phyloP scores from a whole-genome alignment of 192 early-diverging fungal species.

The Coemansia sp. region DNA sequence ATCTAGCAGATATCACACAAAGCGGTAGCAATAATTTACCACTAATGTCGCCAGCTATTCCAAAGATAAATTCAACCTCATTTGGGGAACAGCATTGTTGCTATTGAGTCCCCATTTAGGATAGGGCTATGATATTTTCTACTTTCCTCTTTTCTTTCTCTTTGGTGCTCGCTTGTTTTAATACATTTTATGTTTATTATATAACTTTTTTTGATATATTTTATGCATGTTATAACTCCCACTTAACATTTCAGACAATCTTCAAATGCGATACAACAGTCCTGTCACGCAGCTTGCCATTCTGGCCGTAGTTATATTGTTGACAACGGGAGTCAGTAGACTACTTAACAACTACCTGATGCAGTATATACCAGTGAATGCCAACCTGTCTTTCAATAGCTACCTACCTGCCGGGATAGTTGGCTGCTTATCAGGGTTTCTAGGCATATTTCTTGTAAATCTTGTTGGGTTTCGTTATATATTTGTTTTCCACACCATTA shows the following conservation, averaged over 20 bases:
- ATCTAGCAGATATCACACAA: no score
- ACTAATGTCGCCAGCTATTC: no score
- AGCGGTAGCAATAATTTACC: no score
- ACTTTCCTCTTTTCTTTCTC: neutral
- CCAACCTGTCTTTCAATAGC: conserved; percentile 26
- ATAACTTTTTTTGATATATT: neutral
- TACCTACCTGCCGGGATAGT: conserved; percentile 30
- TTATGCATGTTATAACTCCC: neutral
- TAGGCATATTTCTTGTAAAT: conserved; percentile 29
- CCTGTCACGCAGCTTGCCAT: conserved; percentile 27
- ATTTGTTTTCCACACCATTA: conserved; percentile 19
- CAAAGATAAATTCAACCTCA: no score
- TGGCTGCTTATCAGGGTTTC: conserved; percentile 27
- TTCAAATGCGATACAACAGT: conserved; percentile 23
- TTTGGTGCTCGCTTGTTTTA: neutral
- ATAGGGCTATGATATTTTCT: neutral
- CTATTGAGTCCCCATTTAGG: no score
- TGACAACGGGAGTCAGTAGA: conserved; percentile 21
- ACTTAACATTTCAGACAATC: no score
- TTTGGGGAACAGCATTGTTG: no score
- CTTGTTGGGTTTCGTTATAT: conserved; percentile 27
- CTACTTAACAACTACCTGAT: conserved; percentile 31
- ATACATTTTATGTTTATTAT: neutral
- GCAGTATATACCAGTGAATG: conserved; percentile 18
- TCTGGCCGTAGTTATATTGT: conserved; percentile 11